Evolutionary conservation across 805 yeast genomes (phyloP).

Genomic region (Schwanniomyces pseudopolymorphus): DNA sequence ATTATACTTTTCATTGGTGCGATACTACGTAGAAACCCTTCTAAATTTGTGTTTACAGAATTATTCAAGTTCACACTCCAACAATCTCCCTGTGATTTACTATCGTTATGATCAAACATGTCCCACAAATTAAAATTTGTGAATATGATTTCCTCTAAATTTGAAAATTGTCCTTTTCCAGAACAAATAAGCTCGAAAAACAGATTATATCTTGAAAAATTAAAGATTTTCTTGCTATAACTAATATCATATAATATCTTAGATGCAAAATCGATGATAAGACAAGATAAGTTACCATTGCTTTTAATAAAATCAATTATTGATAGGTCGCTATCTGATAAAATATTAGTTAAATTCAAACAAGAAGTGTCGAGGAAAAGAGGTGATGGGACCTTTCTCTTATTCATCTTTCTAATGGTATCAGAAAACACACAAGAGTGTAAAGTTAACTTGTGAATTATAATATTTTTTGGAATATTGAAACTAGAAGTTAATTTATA

Average conservation of each 20-base stretch:
- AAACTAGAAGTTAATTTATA: constrained; percentile 14
- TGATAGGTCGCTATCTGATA: constrained; percentile 47
- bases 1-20: constrained; percentile 20
- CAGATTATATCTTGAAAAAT: constrained; percentile 28
- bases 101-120: constrained; percentile 13
- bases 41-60: constrained; percentile 17
- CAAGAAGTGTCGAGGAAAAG: constrained; percentile 41
- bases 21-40: constrained; percentile 13
- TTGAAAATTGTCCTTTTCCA: constrained; percentile 28
- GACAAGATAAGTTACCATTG: constrained; percentile 30
- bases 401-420: constrained; percentile 11
- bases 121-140: constrained; percentile 32
- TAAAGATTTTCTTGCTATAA: constrained; percentile 21
- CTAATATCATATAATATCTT: constrained; percentile 35
- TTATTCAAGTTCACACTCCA: constrained; percentile 19
- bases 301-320: constrained; percentile 45
- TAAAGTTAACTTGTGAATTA: constrained; percentile 14
- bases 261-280: constrained; percentile 51
- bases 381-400: constrained; percentile 11
- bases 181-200: constrained; percentile 35
- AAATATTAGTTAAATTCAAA: constrained; percentile 38
- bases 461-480: constrained; percentile 23
- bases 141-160: constrained; percentile 24
- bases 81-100: constrained; percentile 12
- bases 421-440: constrained; percentile 20